phyloP scores from a whole-genome alignment of 1,284 basidiomycete genomes.

The Trametes versicolor region DNA sequence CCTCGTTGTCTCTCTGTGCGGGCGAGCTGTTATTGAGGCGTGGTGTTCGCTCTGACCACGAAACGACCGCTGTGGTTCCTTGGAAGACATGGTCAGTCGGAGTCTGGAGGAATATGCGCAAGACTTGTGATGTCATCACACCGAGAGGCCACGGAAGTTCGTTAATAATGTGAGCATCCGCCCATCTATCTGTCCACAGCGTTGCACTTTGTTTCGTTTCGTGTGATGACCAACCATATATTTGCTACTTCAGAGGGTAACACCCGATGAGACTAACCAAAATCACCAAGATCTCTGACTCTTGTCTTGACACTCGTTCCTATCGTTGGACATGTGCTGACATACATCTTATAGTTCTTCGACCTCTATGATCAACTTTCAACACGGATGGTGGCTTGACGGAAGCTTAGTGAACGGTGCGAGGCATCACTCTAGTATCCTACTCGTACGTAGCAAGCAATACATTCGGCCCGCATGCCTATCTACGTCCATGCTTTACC shows the following conservation, averaged over 20 bases:
- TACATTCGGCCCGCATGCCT: conserved; percentile 11
- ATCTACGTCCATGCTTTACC: neutral
- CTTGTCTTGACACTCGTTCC: neutral
- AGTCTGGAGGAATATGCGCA: no score
- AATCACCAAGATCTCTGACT: conserved; percentile 84
- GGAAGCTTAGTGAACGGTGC: no score
- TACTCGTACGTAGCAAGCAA: neutral
- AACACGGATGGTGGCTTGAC: no score
- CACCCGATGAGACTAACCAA: conserved; percentile 73
- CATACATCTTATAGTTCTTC: neutral
- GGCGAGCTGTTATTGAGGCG: conserved; percentile 50
- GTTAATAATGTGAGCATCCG: neutral
- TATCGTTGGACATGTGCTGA: conserved; percentile 5
- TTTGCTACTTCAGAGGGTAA: conserved; percentile 89
- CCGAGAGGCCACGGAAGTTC: no score
- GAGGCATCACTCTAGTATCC: neutral
- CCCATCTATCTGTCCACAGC: neutral
- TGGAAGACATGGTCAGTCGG: no score
- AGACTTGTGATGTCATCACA: no score
- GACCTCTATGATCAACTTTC: no score
- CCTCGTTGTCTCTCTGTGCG: conserved; percentile 71
- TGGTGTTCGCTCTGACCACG: conserved; percentile 53
- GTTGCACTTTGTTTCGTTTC: neutral
- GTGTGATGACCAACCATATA: conserved; percentile 62
- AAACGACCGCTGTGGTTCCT: neutral